These are phyloP conservation scores for Thermoascus crustaceus DNA, from an alignment of 2,329 filamentous ascomycete species.

Conservation along the genomic window DNA sequence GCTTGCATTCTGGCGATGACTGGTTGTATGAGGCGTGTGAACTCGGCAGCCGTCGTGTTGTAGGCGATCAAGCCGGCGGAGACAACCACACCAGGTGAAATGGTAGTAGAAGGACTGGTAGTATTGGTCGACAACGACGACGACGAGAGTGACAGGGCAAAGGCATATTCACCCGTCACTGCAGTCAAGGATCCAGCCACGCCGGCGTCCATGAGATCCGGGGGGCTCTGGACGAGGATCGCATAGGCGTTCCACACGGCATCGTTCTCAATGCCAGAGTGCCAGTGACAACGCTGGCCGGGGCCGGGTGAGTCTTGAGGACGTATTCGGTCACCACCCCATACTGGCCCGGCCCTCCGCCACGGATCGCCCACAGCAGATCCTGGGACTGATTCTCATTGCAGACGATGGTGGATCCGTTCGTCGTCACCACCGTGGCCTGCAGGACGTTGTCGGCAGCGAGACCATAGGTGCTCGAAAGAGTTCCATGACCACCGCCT, in stretches of 20 bases:
- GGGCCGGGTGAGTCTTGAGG: constrained; percentile 10
- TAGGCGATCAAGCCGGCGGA: no score
- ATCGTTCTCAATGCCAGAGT: constrained; percentile 16
- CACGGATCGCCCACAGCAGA: constrained; percentile 45
- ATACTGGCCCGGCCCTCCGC: constrained; percentile 33
- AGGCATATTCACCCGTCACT: constrained; percentile 19
- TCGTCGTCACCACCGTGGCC: constrained; percentile 16
- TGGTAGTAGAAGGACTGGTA: no score
- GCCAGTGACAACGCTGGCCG: constrained; percentile 12
- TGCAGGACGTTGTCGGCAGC: constrained; percentile 20
- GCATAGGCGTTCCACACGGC: constrained; percentile 27
- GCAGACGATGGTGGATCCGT: constrained; percentile 28
- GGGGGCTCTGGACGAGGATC: constrained; percentile 16
- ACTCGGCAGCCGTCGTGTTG: no score
- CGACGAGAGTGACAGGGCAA: no score
- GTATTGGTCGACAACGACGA: no score
- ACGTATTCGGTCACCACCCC: constrained; percentile 16
- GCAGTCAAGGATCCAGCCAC: constrained; percentile 18
- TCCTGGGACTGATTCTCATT: constrained; percentile 37
- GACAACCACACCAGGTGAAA: no score
- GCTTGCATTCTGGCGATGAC: no score
- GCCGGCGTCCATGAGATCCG: constrained; percentile 23
- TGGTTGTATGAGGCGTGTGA: no score
- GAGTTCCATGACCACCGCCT: constrained; percentile 22
- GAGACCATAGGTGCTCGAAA: constrained; percentile 18